phyloP scores from a whole-genome alignment of 495 filamentous ascomycete species.

The Staphylotrichum tortipilum region DNA sequence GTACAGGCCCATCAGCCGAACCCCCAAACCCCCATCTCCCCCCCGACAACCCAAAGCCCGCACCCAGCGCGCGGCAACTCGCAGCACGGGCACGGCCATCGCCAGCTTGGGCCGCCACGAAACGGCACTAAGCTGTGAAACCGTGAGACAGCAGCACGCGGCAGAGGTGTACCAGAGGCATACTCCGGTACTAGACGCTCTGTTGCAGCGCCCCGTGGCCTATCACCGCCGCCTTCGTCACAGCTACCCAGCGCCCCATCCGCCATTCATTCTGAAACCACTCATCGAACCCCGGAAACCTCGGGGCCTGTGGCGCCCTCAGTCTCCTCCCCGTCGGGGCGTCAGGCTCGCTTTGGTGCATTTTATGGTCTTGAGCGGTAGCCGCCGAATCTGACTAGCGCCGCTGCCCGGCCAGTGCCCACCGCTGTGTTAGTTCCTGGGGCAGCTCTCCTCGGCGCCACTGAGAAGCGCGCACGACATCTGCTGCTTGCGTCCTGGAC shows the following conservation, averaged over 20 bases:
- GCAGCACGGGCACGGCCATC: neutral
- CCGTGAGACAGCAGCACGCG: conserved; percentile 12
- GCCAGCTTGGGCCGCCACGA: conserved; percentile 2
- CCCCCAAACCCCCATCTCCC: too few species aligned
- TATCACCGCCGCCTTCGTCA: conserved; percentile 10
- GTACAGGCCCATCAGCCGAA: too few species aligned
- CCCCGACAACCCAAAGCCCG: too few species aligned
- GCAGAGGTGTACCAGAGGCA: conserved; percentile 5
- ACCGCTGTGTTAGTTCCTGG: neutral
- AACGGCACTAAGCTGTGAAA: neutral
- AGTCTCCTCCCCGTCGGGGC: conserved; percentile 4
- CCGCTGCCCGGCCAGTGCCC: neutral
- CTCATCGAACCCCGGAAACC: conserved; percentile 9
- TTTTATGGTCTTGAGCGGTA: too few species aligned
- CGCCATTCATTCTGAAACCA: conserved; percentile 19
- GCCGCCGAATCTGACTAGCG: neutral
- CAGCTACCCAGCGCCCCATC: conserved; percentile 14
- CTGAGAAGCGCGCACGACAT: conserved; percentile 12
- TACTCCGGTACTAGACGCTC: too few species aligned
- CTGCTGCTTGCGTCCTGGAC: neutral
- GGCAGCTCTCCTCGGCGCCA: conserved; percentile 16
- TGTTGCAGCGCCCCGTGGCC: conserved; percentile 9
- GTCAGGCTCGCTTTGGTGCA: conserved; percentile 18
- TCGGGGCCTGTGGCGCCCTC: conserved; percentile 11
- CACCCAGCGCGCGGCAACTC: conserved; percentile 3